phyloP scores from a whole-genome alignment of 768 basidiomycete genomes.

The Mycena alexandri region DNA sequence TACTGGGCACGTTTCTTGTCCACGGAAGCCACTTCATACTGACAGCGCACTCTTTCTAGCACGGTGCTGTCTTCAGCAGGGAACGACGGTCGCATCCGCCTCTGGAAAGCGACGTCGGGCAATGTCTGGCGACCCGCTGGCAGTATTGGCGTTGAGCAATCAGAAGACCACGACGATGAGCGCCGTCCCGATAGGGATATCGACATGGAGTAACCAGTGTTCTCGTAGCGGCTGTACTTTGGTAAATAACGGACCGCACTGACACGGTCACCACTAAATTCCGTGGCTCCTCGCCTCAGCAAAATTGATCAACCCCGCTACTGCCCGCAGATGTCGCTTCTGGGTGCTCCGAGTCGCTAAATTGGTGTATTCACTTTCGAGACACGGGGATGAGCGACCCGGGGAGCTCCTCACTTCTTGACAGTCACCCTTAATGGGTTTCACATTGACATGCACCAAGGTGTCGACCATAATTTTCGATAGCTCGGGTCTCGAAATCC shows the following conservation, averaged over 20 bases:
- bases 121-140: slow-evolving; percentile 90
- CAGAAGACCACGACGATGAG: slow-evolving; percentile 51
- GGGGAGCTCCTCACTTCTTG: no score
- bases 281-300: slow-evolving; percentile 84
- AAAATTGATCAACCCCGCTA: slow-evolving; percentile 78
- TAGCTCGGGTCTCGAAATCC: no score
- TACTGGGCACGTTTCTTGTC: slow-evolving; percentile 66
- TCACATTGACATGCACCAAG: no score
- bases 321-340: slow-evolving; percentile 45
- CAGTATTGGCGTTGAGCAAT: slow-evolving; percentile 84
- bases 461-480: no score
- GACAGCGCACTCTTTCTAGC: slow-evolving; percentile 51
- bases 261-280: slow-evolving; percentile 74
- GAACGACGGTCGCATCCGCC: slow-evolving; percentile 83
- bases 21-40: slow-evolving; percentile 13
- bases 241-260: not conserved
- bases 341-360: slow-evolving; percentile 18
- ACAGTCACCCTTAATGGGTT: no score
- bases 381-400: no score
- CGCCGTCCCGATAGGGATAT: slow-evolving; percentile 51
- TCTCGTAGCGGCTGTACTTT: slow-evolving; percentile 9
- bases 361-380: no score
- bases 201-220: slow-evolving; percentile 54
- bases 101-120: slow-evolving; percentile 89
- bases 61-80: slow-evolving; percentile 88